Conservation (phyloP, 164 flowering plant species). For the Vitis rupestris region DNA sequence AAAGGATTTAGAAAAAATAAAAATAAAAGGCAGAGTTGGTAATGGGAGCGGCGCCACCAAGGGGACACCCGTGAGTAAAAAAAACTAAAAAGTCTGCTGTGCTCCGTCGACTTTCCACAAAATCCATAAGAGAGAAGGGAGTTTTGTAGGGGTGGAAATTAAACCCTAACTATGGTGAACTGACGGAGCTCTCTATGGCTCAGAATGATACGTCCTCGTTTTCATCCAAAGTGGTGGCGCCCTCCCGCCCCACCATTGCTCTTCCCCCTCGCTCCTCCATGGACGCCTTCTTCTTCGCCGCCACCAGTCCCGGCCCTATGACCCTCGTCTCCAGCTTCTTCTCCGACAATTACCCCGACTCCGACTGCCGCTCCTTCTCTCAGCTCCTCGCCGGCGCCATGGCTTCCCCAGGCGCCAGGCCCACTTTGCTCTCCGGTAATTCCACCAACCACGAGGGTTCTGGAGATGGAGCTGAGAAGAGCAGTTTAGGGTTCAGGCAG, state of each 20-base stretch:
- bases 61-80: too few species aligned
- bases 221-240: constrained; percentile 10
- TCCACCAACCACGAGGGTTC: constrained; percentile 2
- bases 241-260: constrained; percentile 49
- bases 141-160: too few species aligned
- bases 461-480: constrained; percentile 21
- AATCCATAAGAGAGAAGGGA: too few species aligned
- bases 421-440: constrained; percentile 6
- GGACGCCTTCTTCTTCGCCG: constrained; percentile 45
- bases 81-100: too few species aligned
- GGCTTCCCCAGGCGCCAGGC: constrained; percentile 56
- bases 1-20: too few species aligned
- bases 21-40: too few species aligned
- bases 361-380: constrained; percentile 65
- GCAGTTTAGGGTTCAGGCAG: constrained; percentile 46
- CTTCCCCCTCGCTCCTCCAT: constrained; percentile 59
- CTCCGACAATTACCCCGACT: constrained; percentile 54
- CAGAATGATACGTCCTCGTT: constrained; percentile 15
- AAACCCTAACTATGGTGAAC: too few species aligned
- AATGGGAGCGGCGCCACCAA: too few species aligned
- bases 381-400: constrained; percentile 95
- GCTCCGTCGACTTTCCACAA: too few species aligned
- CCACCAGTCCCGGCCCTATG: constrained; percentile 90
- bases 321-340: constrained; percentile 75
- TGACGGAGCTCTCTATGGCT: constrained; percentile 14